Evolutionary conservation across 352 stramenopile genomes (phyloP).

Genomic region (Phytophthora agathidicida): DNA sequence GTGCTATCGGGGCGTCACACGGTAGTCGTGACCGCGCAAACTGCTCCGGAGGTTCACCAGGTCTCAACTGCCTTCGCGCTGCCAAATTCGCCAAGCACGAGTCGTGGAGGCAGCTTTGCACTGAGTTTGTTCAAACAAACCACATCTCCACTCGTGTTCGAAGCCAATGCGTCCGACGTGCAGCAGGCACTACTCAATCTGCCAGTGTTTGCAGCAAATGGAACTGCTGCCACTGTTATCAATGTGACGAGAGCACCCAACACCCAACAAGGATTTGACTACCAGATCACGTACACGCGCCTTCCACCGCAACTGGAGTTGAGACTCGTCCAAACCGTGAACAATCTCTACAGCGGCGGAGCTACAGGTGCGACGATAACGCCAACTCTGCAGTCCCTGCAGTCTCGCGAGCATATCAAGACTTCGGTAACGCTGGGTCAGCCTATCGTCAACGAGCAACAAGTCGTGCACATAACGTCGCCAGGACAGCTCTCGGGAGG

Average conservation of each 20-base stretch:
- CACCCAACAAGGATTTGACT: slow-evolving; percentile 70
- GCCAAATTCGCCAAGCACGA: slow-evolving; percentile 42
- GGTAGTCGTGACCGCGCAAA: slow-evolving; percentile 83
- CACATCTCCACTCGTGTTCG: slow-evolving; percentile 76
- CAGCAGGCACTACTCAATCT: slow-evolving; percentile 70
- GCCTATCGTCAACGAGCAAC: slow-evolving; percentile 71
- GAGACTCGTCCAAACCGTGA: slow-evolving; percentile 45
- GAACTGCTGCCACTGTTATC: slow-evolving; percentile 35
- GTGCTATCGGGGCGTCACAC: slow-evolving; percentile 87
- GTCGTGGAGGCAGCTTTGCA: slow-evolving; percentile 84
- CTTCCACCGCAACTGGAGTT: slow-evolving; percentile 48
- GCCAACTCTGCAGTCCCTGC: slow-evolving; percentile 33
- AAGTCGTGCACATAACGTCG: slow-evolving; percentile 65
- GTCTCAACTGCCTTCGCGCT: slow-evolving; percentile 80
- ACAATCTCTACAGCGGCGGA: slow-evolving; percentile 70
- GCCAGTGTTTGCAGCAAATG: slow-evolving; percentile 35
- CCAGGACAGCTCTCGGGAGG: slow-evolving; percentile 44
- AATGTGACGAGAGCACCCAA: slow-evolving; percentile 59
- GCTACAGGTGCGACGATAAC: slow-evolving; percentile 40
- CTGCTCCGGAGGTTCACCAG: slow-evolving; percentile 78
- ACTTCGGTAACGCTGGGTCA: slow-evolving; percentile 57
- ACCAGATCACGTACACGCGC: slow-evolving; percentile 68
- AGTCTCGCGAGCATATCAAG: slow-evolving; percentile 75
- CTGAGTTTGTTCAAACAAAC: slow-evolving; percentile 70
- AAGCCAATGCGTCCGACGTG: slow-evolving; percentile 77